phyloP scores from a whole-genome alignment of 805 yeast genomes.

The Ogataea thermomethanolica region DNA sequence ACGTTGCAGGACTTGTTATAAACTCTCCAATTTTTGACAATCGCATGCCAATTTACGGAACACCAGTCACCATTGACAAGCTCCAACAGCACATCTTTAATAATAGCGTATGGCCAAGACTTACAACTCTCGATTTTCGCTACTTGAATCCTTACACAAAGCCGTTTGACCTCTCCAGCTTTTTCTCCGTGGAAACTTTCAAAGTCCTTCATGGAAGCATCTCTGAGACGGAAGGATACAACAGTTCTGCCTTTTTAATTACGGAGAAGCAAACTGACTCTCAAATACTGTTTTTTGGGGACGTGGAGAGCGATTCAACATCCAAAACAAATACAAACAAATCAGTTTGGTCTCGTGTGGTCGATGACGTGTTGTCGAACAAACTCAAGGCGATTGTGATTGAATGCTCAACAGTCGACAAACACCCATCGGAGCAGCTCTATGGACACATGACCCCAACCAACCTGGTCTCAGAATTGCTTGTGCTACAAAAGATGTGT shows the following conservation, averaged over 20 bases:
- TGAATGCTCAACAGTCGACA: slow-evolving; percentile 68
- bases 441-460: slow-evolving; percentile 82
- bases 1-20: slow-evolving; percentile 61
- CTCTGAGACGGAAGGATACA: slow-evolving; percentile 21
- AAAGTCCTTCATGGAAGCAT: slow-evolving; percentile 35
- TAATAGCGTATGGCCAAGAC: slow-evolving; percentile 76
- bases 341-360: slow-evolving; percentile 55
- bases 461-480: slow-evolving; percentile 56
- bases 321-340: slow-evolving; percentile 39
- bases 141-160: slow-evolving; percentile 2
- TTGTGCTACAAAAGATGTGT: slow-evolving; percentile 26
- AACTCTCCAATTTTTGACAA: slow-evolving; percentile 58
- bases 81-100: slow-evolving; percentile 62
- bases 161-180: background rate
- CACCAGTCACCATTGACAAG: slow-evolving; percentile 47
- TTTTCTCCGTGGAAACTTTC: slow-evolving; percentile 37
- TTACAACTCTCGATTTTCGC: slow-evolving; percentile 34
- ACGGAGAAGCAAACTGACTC: slow-evolving; percentile 27
- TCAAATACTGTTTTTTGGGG: slow-evolving; percentile 70
- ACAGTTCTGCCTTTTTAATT: slow-evolving; percentile 62
- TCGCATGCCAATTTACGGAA: slow-evolving; percentile 49
- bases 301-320: slow-evolving; percentile 65
- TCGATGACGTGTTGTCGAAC: slow-evolving; percentile 40
- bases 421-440: slow-evolving; percentile 44
- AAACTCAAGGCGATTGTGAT: slow-evolving; percentile 56